Conservation (phyloP, 2,329 filamentous ascomycete species). For the Cercospora sp. region DNA sequence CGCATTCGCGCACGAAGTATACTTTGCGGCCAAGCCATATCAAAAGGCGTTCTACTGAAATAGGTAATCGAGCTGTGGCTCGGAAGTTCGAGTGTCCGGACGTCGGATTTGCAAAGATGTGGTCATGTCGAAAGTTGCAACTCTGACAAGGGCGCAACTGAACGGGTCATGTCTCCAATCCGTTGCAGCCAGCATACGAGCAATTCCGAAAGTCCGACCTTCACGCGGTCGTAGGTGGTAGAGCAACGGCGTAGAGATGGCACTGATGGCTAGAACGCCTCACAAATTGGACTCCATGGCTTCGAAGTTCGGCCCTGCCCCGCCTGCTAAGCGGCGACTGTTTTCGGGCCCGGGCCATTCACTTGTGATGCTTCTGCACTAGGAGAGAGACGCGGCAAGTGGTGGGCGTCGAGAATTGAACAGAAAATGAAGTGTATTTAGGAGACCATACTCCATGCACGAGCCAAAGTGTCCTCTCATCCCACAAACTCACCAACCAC, state of each 20-base stretch:
- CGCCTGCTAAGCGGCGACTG: background rate
- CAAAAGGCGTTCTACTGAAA: background rate
- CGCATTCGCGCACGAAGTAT: background rate
- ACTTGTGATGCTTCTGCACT: background rate
- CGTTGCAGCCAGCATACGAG: background rate
- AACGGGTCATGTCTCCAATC: background rate
- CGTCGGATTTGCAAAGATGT: background rate
- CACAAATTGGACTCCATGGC: background rate
- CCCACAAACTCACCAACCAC: background rate
- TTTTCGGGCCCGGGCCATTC: background rate
- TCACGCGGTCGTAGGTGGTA: background rate
- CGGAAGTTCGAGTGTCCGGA: background rate
- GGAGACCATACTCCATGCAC: background rate
- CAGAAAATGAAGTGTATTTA: background rate
- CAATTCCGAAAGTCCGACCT: background rate
- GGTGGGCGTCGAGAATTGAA: background rate
- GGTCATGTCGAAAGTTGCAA: background rate
- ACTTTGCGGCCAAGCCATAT: background rate
- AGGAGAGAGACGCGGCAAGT: background rate
- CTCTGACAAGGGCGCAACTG: background rate
- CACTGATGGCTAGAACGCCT: background rate
- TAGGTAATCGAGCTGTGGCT: constrained; percentile 1
- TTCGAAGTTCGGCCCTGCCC: background rate
- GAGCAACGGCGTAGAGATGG: background rate
- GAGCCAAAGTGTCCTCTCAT: background rate